phyloP scores from a whole-genome alignment of 768 basidiomycete species.

The Asterophora parasitica region DNA sequence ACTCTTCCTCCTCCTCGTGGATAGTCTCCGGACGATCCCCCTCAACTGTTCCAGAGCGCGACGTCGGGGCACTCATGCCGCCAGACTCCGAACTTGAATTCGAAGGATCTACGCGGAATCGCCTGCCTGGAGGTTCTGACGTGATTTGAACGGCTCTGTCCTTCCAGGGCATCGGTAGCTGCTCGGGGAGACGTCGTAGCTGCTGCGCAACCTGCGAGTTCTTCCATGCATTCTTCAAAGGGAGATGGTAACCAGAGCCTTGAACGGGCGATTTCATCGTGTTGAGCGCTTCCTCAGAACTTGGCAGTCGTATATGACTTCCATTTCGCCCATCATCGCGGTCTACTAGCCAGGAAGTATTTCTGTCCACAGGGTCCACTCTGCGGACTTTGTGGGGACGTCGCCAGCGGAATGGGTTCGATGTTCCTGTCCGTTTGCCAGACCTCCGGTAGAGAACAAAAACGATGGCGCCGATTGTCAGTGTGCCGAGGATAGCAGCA shows the following conservation, averaged over 20 bases:
- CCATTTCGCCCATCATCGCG: background rate
- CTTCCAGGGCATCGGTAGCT: conserved; percentile 15
- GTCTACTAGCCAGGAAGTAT: conserved; percentile 17
- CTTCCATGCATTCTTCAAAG: conserved; percentile 9
- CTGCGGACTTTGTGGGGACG: conserved; percentile 1
- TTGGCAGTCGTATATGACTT: background rate
- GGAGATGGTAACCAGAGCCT: conserved; percentile 1
- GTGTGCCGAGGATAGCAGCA: conserved; percentile 3
- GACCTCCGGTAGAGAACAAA: conserved; percentile 4
- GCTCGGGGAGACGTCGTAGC: conserved; percentile 12
- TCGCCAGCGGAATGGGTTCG: background rate
- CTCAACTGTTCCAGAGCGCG: conserved; percentile 4
- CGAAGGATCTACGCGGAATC: conserved; percentile 18
- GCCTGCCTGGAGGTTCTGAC: conserved; percentile 4
- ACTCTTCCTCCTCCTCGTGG: conserved; percentile 17
- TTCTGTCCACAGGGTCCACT: conserved; percentile 7
- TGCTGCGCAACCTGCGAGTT: conserved; percentile 14
- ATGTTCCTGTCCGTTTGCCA: background rate
- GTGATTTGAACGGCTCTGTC: conserved; percentile 12
- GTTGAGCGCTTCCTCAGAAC: background rate
- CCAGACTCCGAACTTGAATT: conserved; percentile 13
- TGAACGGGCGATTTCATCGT: background rate
- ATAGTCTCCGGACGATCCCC: conserved; percentile 13
- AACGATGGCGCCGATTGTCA: background rate
- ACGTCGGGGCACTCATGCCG: conserved; percentile 1